Evolutionary conservation across 371 early-diverging fungal genomes (phyloP).

Genomic region (Mortierella sp.): DNA sequence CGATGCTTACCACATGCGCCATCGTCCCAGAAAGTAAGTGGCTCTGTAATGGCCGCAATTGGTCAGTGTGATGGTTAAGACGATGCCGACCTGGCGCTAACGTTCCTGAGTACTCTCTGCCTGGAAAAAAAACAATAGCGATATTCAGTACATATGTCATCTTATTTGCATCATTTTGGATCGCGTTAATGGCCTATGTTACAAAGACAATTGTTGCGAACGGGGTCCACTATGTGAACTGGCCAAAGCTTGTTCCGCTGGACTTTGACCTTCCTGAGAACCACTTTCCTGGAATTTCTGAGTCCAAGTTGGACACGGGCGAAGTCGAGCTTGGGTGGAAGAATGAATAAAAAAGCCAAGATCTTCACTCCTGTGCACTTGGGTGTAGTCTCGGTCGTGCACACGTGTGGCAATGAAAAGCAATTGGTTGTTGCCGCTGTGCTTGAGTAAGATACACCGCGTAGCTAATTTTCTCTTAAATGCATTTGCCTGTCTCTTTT

Average conservation of each 20-base stretch:
- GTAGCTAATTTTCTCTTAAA: background rate
- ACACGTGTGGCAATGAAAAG: background rate
- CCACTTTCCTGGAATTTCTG: constrained; percentile 20
- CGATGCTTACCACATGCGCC: constrained; percentile 32
- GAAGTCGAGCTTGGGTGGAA: constrained; percentile 58
- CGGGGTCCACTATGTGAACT: constrained; percentile 51
- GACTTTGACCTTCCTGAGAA: constrained; percentile 27
- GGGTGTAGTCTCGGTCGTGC: background rate
- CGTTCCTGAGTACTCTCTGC: background rate
- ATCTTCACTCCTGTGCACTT: background rate
- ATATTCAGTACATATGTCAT: constrained; percentile 26
- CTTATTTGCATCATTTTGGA: constrained; percentile 48
- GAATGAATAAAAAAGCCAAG: constrained; percentile 39
- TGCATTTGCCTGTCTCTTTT: background rate
- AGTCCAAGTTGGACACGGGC: constrained; percentile 23
- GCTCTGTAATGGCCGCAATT: background rate
- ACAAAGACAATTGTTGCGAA: constrained; percentile 30
- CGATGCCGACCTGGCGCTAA: background rate
- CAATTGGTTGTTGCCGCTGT: background rate
- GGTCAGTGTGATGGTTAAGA: background rate
- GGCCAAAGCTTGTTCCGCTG: constrained; percentile 50
- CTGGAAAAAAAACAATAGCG: constrained; percentile 9
- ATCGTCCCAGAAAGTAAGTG: constrained; percentile 49
- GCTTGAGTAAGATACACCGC: background rate
- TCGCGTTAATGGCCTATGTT: constrained; percentile 32